Base-by-base conservation (phyloP, 495 filamentous ascomycete species). In the Penicillium taxi region DNA sequence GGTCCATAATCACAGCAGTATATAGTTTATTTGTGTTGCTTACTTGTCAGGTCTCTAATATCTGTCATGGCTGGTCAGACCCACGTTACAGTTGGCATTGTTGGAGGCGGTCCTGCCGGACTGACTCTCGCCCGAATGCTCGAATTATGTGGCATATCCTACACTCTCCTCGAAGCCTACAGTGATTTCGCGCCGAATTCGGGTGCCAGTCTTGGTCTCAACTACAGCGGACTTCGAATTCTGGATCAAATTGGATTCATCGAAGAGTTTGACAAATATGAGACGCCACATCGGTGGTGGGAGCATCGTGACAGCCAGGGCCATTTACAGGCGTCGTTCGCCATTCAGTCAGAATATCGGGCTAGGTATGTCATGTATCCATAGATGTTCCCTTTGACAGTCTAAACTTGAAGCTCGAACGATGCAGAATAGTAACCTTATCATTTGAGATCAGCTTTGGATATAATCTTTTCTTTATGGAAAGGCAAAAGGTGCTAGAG, bases 81-180 rank as follows among this genome's bases (percentile, higher is more conserved):
- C n/a, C 29, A 41, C 7, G 39, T 73, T 51, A 65, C 53, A 32
- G 44, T 47, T 15, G 35, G 45, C 11, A 48, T 52, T 26, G 35
- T 54, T 13, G 64, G 65, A 1, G 74, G 70, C 15, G 73, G 74
- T 5, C 72, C 68, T 1, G 67, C 68, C 4, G 73, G 74, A 9
- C 26, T 52, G 19, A 37, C 35, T 11, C 13, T 52, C 16, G 48
- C 48, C 14, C 23, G 25, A 17, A 22, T 36, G 14, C 37, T 52
- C 5, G 27, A 48, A 22, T 3, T 17, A 14, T 21, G 17, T 5
- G 37, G 32, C 9, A 48, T 50, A 9, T 40, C 32, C 12, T 50
- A 48, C 32, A 49, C 6, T 24, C 36, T 44, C 15, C 32, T 30
- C 9, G 47, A 50, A 32, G 22, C 25, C 17, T 21, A 33, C 21